phyloP scores from a whole-genome alignment of 2,329 filamentous ascomycete species.

The Eutypella sp. region DNA sequence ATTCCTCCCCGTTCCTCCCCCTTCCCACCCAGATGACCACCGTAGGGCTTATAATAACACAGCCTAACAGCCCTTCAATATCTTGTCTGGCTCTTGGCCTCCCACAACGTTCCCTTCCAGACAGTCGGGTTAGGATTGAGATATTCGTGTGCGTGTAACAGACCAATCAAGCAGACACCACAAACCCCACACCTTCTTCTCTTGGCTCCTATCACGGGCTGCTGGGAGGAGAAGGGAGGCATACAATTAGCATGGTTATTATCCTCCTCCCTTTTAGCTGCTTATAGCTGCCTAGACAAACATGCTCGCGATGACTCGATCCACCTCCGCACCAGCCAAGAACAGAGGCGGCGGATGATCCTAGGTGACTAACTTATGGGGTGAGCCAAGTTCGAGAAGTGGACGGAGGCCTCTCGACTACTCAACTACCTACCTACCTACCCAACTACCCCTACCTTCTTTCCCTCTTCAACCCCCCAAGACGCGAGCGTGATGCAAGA shows the following conservation, averaged over 20 bases:
- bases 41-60: neutral
- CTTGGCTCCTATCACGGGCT: neutral
- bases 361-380: too few species aligned
- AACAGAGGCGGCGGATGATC: too few species aligned
- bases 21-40: neutral
- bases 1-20: neutral
- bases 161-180: neutral
- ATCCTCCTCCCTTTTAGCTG: neutral
- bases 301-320: neutral
- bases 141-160: neutral
- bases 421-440: too few species aligned
- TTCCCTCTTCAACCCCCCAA: constrained; percentile 9
- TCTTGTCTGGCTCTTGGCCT: too few species aligned
- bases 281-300: neutral
- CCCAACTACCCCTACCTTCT: too few species aligned
- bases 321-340: neutral
- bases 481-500: constrained; percentile 17
- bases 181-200: neutral
- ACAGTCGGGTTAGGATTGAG: neutral
- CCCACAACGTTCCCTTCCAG: neutral
- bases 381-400: too few species aligned
- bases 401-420: too few species aligned
- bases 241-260: too few species aligned
- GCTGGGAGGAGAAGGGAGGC: too few species aligned
- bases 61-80: too few species aligned